These are phyloP conservation scores for Boechera stricta DNA, from an alignment of 345 rosid species.

Conservation along the genomic window DNA sequence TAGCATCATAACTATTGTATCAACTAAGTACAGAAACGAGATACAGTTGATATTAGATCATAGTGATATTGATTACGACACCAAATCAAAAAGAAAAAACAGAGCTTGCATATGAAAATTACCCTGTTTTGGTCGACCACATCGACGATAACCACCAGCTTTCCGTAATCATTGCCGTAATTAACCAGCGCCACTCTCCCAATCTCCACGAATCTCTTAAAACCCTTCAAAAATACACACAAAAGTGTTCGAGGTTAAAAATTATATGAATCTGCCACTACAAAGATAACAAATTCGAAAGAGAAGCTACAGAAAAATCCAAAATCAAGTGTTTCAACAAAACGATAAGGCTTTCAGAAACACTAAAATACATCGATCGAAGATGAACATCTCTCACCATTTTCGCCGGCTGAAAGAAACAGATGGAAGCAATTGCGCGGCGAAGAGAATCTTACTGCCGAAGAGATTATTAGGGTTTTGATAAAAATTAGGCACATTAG, in stretches of 20 bases:
- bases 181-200: conserved; percentile 88
- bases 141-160: conserved; percentile 89
- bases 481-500: not conserved
- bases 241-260: not conserved
- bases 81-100: not conserved
- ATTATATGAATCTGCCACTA: not conserved
- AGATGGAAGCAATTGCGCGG: not conserved
- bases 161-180: conserved; percentile 85
- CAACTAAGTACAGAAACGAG: not conserved
- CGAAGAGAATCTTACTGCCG: not conserved
- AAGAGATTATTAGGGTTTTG: conserved; percentile 7
- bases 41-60: too few species aligned
- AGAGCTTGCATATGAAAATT: conserved; percentile 1
- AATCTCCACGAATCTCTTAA: conserved; percentile 93
- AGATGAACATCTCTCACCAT: conserved; percentile 13
- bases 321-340: not conserved
- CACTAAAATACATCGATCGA: not conserved
- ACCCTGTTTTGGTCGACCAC: conserved; percentile 90
- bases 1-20: not conserved
- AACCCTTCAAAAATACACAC: conserved; percentile 52
- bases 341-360: not conserved
- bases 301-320: not conserved
- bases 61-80: not conserved
- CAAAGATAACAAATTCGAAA: not conserved
- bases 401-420: not conserved